Evolutionary conservation across 192 early-diverging fungal species (phyloP).

Genomic region (Linnemannia zychae): DNA sequence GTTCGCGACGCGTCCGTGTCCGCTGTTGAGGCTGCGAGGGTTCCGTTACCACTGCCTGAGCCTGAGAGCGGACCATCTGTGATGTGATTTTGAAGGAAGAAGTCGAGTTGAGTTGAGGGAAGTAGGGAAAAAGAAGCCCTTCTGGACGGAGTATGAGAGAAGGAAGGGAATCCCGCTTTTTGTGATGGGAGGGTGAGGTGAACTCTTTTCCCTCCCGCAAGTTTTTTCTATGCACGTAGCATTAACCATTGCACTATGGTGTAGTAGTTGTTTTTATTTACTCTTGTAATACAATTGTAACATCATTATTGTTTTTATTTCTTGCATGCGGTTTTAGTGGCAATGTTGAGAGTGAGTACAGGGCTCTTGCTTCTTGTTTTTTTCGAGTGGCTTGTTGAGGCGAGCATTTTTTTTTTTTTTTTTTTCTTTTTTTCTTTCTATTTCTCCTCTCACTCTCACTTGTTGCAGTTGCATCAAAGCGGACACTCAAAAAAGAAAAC

Average conservation of each 20-base stretch:
- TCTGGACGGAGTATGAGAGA: background rate
- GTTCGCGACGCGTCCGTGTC: background rate
- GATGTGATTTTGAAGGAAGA: no score
- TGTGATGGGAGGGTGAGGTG: background rate
- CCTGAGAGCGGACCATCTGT: background rate
- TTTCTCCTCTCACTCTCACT: no score
- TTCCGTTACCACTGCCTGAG: background rate
- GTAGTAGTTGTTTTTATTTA: no score
- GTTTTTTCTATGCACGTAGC: no score
- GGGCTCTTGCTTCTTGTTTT: background rate
- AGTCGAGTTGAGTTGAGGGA: background rate
- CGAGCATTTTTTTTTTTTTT: conserved; percentile 22
- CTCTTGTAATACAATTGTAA: no score
- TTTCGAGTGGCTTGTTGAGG: conserved; percentile 1
- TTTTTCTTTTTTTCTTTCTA: conserved; percentile 13
- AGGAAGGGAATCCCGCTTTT: background rate
- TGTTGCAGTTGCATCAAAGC: conserved; percentile 7
- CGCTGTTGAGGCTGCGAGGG: background rate
- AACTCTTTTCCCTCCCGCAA: no score
- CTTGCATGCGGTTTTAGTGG: background rate
- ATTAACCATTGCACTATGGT: no score
- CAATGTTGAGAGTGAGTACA: background rate
- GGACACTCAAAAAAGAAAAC: conserved; percentile 8
- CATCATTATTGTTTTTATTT: no score
- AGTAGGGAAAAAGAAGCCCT: background rate